Conservation (phyloP, 495 filamentous ascomycete species). For the Aspergillus hancockii region DNA sequence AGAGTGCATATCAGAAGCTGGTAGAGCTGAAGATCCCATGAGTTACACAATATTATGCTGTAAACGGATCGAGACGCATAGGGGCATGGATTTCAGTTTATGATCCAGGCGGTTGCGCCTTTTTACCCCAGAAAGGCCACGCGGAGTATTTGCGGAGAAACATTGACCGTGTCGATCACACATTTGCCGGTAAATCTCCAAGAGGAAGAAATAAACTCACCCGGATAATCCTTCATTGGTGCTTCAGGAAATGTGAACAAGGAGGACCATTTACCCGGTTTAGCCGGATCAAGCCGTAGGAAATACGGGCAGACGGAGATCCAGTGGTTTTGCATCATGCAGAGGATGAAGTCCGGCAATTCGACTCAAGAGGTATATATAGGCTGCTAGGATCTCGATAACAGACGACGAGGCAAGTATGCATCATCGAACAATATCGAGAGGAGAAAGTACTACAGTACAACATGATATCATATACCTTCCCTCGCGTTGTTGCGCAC, state of each 20-base stretch:
- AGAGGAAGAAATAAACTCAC: too few relatives aligned
- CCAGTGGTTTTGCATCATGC: background rate
- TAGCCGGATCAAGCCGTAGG: background rate
- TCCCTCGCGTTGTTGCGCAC: background rate
- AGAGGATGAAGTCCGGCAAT: background rate
- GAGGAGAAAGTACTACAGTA: background rate
- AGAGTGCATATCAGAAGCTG: too few relatives aligned
- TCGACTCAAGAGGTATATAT: background rate
- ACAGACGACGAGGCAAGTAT: background rate
- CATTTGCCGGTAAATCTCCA: background rate
- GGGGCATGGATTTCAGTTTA: background rate
- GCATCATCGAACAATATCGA: background rate
- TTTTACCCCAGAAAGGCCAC: background rate
- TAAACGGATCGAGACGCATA: too few relatives aligned
- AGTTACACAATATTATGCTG: too few relatives aligned
- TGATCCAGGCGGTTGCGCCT: background rate
- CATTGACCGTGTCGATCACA: background rate
- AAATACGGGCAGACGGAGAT: background rate
- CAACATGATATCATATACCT: background rate
- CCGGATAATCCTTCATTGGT: background rate
- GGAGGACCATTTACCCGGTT: constrained; percentile 1
- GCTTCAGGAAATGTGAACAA: background rate
- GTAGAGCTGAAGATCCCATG: too few relatives aligned
- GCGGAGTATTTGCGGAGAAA: constrained; percentile 1
- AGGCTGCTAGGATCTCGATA: background rate